These are phyloP conservation scores for Venturia carpophila DNA, from an alignment of 2,329 filamentous ascomycete species.

Conservation along the genomic window DNA sequence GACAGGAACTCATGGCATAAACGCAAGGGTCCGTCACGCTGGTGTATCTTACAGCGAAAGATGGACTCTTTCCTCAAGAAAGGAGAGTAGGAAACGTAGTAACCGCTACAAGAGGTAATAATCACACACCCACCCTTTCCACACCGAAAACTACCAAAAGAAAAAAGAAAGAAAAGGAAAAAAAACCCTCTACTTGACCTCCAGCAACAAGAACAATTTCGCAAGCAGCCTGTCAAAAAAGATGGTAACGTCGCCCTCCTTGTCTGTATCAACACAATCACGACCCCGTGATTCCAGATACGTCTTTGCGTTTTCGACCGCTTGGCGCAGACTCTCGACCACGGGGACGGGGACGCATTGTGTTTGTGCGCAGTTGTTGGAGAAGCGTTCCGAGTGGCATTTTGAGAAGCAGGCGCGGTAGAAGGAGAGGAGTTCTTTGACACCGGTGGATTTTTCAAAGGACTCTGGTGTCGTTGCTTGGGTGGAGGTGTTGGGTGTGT, in stretches of 20 bases:
- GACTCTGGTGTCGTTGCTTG: not conserved
- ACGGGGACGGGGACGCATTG: not conserved
- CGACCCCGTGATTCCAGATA: conserved; percentile 25
- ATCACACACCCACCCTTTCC: no score
- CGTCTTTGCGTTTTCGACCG: conserved; percentile 18
- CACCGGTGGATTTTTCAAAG: conserved; percentile 25
- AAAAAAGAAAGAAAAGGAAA: no score
- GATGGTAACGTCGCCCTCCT: conserved; percentile 27
- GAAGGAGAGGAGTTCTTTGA: conserved; percentile 27
- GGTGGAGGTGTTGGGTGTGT: not conserved
- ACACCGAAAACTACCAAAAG: no score
- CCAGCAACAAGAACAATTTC: conserved; percentile 25
- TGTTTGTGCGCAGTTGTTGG: not conserved
- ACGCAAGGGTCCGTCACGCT: no score
- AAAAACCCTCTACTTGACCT: not conserved
- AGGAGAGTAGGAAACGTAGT: no score
- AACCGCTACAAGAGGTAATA: no score
- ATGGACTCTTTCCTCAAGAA: no score
- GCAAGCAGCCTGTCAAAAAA: conserved; percentile 34
- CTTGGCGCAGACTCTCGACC: conserved; percentile 19
- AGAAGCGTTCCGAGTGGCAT: conserved; percentile 27
- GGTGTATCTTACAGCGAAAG: no score
- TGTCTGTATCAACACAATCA: conserved; percentile 19
- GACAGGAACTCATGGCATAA: no score
- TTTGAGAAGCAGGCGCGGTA: conserved; percentile 30